phyloP scores from a whole-genome alignment of 164 flowering plant genomes.

The Piper longum region DNA sequence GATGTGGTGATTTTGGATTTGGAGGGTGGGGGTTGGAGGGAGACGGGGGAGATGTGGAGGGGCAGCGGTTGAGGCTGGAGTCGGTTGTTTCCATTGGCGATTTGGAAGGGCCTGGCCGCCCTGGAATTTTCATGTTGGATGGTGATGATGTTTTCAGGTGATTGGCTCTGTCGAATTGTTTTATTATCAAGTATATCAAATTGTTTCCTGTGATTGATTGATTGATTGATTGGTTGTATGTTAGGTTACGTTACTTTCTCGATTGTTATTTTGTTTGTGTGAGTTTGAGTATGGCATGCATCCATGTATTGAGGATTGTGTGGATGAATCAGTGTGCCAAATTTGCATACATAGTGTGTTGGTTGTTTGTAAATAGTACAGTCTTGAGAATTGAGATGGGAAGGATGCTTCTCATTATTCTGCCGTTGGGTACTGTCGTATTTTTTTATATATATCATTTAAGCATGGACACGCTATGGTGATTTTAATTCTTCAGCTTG shows the following conservation, averaged over 20 bases:
- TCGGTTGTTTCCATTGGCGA: slow-evolving; percentile 53
- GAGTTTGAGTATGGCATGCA: too few relatives aligned
- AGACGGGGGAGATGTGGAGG: slow-evolving; percentile 83
- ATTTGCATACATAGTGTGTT: too few relatives aligned
- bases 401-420: not conserved
- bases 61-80: slow-evolving; percentile 60
- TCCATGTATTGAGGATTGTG: too few relatives aligned
- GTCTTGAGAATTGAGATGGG: not conserved
- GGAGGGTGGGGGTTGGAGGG: slow-evolving; percentile 63
- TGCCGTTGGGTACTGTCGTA: too few relatives aligned
- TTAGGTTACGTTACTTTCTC: too few relatives aligned
- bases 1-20: slow-evolving; percentile 70
- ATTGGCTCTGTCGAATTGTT: not conserved
- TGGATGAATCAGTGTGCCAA: too few relatives aligned
- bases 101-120: slow-evolving; percentile 12
- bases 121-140: slow-evolving; percentile 73
- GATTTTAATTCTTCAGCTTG: not conserved
- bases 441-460: too few relatives aligned
- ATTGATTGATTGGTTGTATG: not conserved
- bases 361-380: too few relatives aligned
- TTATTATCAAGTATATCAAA: not conserved
- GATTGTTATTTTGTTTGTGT: too few relatives aligned
- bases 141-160: slow-evolving; percentile 54
- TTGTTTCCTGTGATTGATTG: not conserved
- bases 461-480: not conserved